Conservation (phyloP, 2,329 filamentous ascomycete genomes). For the Colletotrichum paranaense region DNA sequence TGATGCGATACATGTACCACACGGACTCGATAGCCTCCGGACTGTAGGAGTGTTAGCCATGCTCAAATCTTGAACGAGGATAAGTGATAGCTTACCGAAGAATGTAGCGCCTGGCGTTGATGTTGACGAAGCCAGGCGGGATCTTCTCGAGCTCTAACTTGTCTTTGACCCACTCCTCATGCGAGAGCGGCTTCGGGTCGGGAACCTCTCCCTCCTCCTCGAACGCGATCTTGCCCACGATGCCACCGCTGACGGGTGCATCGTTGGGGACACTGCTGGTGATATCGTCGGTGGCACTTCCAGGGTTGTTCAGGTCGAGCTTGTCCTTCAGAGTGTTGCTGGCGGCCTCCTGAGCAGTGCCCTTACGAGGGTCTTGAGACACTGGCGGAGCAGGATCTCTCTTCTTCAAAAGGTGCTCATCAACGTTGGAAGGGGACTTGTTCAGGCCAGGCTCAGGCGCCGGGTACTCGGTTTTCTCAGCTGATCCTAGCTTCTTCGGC, state of each 20-base stretch:
- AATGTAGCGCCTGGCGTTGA: slow-evolving; percentile 65
- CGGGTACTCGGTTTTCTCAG: slow-evolving; percentile 35
- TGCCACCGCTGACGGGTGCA: slow-evolving; percentile 37
- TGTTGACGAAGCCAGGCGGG: slow-evolving; percentile 61
- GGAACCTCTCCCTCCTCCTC: slow-evolving; percentile 38
- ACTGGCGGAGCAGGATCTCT: slow-evolving; percentile 18
- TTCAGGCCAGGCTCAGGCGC: slow-evolving; percentile 29
- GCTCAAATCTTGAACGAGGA: slow-evolving; percentile 30
- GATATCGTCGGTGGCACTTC: neutral
- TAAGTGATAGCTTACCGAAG: slow-evolving; percentile 64
- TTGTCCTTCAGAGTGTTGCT: slow-evolving; percentile 41
- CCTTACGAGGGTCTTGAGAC: slow-evolving; percentile 35
- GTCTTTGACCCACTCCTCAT: slow-evolving; percentile 63
- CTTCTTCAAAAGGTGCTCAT: slow-evolving; percentile 33
- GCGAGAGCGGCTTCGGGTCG: slow-evolving; percentile 58
- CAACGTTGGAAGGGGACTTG: slow-evolving; percentile 27
- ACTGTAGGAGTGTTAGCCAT: slow-evolving; percentile 52
- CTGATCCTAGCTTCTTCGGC: slow-evolving; percentile 16
- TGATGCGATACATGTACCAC: slow-evolving; percentile 92
- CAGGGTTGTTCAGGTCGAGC: slow-evolving; percentile 39
- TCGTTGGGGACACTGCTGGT: slow-evolving; percentile 30
- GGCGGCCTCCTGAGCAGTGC: slow-evolving; percentile 17
- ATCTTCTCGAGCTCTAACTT: slow-evolving; percentile 57
- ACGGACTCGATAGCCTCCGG: slow-evolving; percentile 90
- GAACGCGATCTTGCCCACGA: slow-evolving; percentile 43